Conservation (phyloP, 139 green algal genomes). For the Mesotaenium endlicherianum region DNA sequence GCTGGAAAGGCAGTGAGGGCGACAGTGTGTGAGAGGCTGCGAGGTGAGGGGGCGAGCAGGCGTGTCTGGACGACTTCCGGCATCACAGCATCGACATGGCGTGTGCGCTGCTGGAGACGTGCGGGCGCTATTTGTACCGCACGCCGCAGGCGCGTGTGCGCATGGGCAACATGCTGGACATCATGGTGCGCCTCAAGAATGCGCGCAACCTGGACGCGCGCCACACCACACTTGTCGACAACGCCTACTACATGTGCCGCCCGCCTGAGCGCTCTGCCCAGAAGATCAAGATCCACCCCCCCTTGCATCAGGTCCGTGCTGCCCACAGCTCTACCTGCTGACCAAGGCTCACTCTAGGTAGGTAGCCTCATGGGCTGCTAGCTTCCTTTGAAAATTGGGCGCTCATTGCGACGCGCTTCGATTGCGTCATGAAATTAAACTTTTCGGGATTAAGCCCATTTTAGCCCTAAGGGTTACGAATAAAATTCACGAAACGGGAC, state of each 20-base stretch:
- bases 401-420: too few species aligned
- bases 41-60: slow-evolving; percentile 24
- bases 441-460: too few species aligned
- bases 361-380: too few species aligned
- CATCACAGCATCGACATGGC: slow-evolving; percentile 83
- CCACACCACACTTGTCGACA: slow-evolving; percentile 78
- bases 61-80: slow-evolving; percentile 82
- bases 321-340: too few species aligned
- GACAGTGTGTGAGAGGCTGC: too few species aligned
- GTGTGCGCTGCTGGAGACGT: slow-evolving; percentile 80
- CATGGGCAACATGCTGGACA: slow-evolving; percentile 59
- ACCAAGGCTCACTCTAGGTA: too few species aligned
- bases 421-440: too few species aligned
- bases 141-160: slow-evolving; percentile 49
- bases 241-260: slow-evolving; percentile 69
- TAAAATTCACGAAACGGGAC: too few species aligned
- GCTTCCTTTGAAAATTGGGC: too few species aligned
- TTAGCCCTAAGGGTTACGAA: too few species aligned
- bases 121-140: slow-evolving; percentile 76
- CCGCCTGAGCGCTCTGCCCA: slow-evolving; percentile 47
- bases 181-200: slow-evolving; percentile 72
- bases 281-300: slow-evolving; percentile 56
- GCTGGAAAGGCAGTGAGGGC: too few species aligned
- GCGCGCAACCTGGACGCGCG: slow-evolving; percentile 78
- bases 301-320: slow-evolving; percentile 63